These are phyloP conservation scores for Rhodotorula toruloides DNA, from an alignment of 768 basidiomycete genomes.

Conservation along the genomic window DNA sequence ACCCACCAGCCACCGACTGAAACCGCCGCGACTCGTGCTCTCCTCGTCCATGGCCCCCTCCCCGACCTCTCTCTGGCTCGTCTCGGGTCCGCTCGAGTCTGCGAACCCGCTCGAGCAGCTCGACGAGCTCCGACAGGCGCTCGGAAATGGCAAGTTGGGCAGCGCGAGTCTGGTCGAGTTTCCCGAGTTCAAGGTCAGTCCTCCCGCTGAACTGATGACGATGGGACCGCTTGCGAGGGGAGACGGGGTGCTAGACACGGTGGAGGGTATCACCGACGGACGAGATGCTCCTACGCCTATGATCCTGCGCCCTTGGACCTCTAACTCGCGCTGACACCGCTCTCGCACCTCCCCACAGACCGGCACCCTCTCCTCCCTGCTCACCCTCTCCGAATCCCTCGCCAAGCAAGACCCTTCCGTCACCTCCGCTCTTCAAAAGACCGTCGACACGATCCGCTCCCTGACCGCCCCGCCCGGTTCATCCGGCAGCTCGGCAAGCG, in stretches of 20 bases:
- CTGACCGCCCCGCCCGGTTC: constrained; percentile 47
- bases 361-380: constrained; percentile 83
- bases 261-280: too few species aligned
- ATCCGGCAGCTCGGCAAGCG: constrained; percentile 11
- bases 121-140: constrained; percentile 26
- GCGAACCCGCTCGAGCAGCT: constrained; percentile 33
- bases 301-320: background rate
- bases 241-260: background rate
- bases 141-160: constrained; percentile 34
- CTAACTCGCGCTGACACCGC: background rate
- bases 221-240: constrained; percentile 1
- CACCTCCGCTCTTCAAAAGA: constrained; percentile 80
- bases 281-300: too few species aligned
- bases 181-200: constrained; percentile 36
- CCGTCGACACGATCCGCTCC: constrained; percentile 86
- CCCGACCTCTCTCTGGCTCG: constrained; percentile 33
- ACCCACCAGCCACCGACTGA: background rate
- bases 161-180: constrained; percentile 15
- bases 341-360: constrained; percentile 55
- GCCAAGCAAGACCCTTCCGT: constrained; percentile 87
- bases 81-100: constrained; percentile 27
- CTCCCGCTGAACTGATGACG: background rate
- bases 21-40: background rate
- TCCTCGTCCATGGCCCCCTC: background rate
- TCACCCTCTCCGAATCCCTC: constrained; percentile 82